phyloP scores from a whole-genome alignment of 1,284 basidiomycete species.

The Abortiporus biennis region DNA sequence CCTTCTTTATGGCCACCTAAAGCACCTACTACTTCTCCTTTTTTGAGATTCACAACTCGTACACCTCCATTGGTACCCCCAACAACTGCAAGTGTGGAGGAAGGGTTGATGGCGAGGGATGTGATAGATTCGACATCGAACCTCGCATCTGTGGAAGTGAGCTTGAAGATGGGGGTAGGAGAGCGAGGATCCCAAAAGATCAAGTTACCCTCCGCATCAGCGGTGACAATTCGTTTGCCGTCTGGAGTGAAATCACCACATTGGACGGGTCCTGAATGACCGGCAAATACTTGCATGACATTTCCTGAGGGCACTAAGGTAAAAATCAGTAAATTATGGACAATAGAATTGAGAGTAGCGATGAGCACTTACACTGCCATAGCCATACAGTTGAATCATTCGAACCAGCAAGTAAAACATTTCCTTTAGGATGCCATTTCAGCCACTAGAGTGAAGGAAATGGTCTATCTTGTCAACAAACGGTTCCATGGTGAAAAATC shows the following conservation, averaged over 20 bases:
- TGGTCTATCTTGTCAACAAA: conserved; percentile 1
- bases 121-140: conserved; percentile 83
- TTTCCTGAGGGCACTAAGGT: conserved; percentile 83
- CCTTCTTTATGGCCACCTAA: conserved; percentile 84
- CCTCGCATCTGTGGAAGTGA: conserved; percentile 67
- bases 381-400: conserved; percentile 97
- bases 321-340: conserved; percentile 7
- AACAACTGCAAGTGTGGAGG: conserved; percentile 83
- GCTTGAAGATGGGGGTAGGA: conserved; percentile 74
- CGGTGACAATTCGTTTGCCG: conserved; percentile 86
- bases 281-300: conserved; percentile 94
- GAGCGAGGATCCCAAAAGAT: conserved; percentile 92
- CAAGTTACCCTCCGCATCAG: conserved; percentile 78
- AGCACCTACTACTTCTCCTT: conserved; percentile 77
- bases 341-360: conserved; percentile 7
- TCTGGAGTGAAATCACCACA: conserved; percentile 93
- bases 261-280: conserved; percentile 82
- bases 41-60: conserved; percentile 80
- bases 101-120: conserved; percentile 77
- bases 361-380: conserved; percentile 82
- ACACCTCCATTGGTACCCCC: conserved; percentile 83
- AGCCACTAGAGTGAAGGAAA: conserved; percentile 75
- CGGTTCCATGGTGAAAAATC: background rate
- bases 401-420: conserved; percentile 85
- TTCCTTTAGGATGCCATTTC: conserved; percentile 94